Conservation (phyloP, 2,329 filamentous ascomycete species). For the Paracorniculantispora psalliotae region DNA sequence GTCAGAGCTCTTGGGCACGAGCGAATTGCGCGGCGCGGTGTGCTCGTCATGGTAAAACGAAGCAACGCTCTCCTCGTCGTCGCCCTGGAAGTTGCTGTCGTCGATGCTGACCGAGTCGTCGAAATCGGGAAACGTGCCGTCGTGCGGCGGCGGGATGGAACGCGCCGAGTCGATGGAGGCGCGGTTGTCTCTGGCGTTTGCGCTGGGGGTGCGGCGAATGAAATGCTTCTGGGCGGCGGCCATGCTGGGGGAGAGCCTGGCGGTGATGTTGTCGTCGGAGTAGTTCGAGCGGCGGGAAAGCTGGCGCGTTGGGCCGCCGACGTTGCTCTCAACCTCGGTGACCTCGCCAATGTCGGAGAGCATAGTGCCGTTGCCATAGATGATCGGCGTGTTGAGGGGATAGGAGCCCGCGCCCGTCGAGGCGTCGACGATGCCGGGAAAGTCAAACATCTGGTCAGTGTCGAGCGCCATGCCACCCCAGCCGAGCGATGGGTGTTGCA, state of each 20-base stretch:
- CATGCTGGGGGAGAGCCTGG: conserved; percentile 38
- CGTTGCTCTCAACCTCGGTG: conserved; percentile 48
- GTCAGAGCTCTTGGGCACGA: neutral
- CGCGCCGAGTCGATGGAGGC: conserved; percentile 57
- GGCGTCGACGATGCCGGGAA: conserved; percentile 29
- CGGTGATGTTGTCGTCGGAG: conserved; percentile 29
- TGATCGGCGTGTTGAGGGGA: conserved; percentile 57
- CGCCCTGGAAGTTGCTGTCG: conserved; percentile 62
- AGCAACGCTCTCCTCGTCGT: conserved; percentile 62
- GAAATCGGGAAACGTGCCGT: conserved; percentile 53
- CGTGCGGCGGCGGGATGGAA: conserved; percentile 46
- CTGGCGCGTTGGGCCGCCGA: conserved; percentile 35
- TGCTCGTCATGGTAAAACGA: conserved; percentile 46
- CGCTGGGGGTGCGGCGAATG: conserved; percentile 42
- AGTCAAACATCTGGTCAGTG: conserved; percentile 38
- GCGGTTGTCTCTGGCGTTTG: conserved; percentile 42
- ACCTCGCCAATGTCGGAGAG: conserved; percentile 60
- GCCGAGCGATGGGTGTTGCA: conserved; percentile 46
- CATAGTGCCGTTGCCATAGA: conserved; percentile 66
- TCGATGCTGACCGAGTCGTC: conserved; percentile 58
- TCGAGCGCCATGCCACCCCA: conserved; percentile 41
- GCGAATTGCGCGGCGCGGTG: neutral
- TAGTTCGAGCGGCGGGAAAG: conserved; percentile 29
- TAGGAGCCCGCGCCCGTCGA: conserved; percentile 42
- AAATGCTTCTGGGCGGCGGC: conserved; percentile 33